phyloP scores from a whole-genome alignment of 2,329 filamentous ascomycete species.

The Didymellaceae sp. region DNA sequence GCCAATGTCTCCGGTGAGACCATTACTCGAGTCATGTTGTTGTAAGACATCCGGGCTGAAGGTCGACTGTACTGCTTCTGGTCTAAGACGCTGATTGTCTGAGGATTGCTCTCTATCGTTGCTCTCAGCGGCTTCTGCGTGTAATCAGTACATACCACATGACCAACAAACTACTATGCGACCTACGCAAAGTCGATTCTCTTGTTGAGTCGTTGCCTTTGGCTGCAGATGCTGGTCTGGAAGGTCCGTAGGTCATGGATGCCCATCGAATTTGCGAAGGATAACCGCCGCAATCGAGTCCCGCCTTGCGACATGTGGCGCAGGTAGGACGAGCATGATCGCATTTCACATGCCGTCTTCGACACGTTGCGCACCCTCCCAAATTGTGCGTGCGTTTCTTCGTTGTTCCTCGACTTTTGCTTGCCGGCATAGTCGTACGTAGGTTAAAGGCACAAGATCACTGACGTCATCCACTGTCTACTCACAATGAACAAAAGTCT shows the following conservation, averaged over 20 bases:
- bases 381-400: constrained; percentile 23
- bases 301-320: constrained; percentile 11
- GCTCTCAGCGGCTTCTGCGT: neutral
- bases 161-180: neutral
- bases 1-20: neutral
- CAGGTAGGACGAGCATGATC: constrained; percentile 16
- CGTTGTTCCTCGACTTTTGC: constrained; percentile 10
- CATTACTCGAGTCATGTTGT: neutral
- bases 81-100: neutral
- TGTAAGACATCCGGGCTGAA: neutral
- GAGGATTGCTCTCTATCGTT: neutral
- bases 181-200: neutral
- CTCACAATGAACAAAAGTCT: neutral
- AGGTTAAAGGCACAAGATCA: neutral
- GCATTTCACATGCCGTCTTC: constrained; percentile 21
- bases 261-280: constrained; percentile 22
- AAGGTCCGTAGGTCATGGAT: constrained; percentile 14
- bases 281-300: constrained; percentile 18
- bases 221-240: neutral
- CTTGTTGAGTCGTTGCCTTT: neutral
- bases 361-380: constrained; percentile 20
- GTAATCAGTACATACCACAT: neutral
- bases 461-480: constrained; percentile 12
- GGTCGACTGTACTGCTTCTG: neutral
- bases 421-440: constrained; percentile 14